Conservation (phyloP, 2,329 filamentous ascomycete genomes). For the Fusarium fracticaudum region DNA sequence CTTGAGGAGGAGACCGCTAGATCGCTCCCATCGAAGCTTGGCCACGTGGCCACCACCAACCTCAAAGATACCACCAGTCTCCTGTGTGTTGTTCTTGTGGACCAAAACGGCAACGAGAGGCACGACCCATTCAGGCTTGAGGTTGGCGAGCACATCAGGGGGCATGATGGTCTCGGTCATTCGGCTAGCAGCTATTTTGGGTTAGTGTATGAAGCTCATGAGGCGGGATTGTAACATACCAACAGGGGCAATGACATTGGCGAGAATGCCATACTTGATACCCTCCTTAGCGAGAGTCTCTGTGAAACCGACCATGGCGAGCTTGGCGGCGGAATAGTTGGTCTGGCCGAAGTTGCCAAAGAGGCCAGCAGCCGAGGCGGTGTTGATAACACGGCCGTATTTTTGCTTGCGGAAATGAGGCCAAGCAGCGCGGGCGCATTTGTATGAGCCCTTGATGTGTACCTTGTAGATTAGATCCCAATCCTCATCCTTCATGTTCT, state of each 20-base stretch:
- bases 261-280: constrained; percentile 95
- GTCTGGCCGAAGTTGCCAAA: constrained; percentile 96
- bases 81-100: constrained; percentile 82
- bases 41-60: constrained; percentile 91
- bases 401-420: constrained; percentile 99
- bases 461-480: constrained; percentile 96
- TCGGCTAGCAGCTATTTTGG: constrained; percentile 77
- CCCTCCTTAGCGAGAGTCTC: constrained; percentile 99
- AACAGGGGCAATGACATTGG: constrained; percentile 94
- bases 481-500: constrained; percentile 97
- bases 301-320: constrained; percentile 95
- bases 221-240: constrained; percentile 45
- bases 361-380: constrained; percentile 92
- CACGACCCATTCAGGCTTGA: constrained; percentile 95
- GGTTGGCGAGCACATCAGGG: constrained; percentile 84
- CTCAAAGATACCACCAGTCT: constrained; percentile 93
- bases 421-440: constrained; percentile 94
- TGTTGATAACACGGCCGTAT: constrained; percentile 96
- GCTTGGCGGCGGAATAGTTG: constrained; percentile 97
- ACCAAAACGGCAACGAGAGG: constrained; percentile 89
- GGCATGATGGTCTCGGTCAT: constrained; percentile 98
- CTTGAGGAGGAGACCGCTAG: constrained; percentile 88
- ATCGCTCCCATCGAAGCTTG: constrained; percentile 95
- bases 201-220: constrained; percentile 17
- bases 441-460: constrained; percentile 93